Evolutionary conservation across 176 grass and related monocot species (phyloP).

Genomic region (Dactylis glomerata): DNA sequence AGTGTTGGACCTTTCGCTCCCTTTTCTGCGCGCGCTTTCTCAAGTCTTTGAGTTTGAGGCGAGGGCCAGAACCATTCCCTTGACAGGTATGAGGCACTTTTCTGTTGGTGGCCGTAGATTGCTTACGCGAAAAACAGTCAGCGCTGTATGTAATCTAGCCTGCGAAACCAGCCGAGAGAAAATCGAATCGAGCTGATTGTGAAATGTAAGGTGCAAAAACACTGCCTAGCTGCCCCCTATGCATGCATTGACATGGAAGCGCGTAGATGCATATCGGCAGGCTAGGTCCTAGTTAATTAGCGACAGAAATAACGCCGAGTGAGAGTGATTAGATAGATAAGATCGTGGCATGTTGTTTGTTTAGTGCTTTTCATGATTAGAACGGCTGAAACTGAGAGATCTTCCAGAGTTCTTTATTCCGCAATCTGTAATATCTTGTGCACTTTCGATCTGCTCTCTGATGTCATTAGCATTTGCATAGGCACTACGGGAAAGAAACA

Average conservation of each 20-base stretch:
- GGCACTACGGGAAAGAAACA: too few relatives aligned
- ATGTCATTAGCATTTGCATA: slow-evolving; percentile 36
- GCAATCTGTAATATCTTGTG: slow-evolving; percentile 21
- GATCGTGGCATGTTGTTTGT: slow-evolving; percentile 37
- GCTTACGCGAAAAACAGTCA: not conserved
- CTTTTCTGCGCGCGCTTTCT: slow-evolving; percentile 12
- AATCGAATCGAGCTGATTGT: slow-evolving; percentile 36
- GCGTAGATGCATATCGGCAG: slow-evolving; percentile 22
- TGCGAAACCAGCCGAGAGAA: not conserved
- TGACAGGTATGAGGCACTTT: slow-evolving; percentile 36
- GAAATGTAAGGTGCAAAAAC: slow-evolving; percentile 53
- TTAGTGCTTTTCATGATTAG: slow-evolving; percentile 54
- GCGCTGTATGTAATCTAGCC: slow-evolving; percentile 20
- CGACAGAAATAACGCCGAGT: not conserved
- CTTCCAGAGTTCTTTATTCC: not conserved
- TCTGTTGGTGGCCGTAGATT: slow-evolving; percentile 18
- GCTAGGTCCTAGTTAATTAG: slow-evolving; percentile 40
- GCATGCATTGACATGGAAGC: slow-evolving; percentile 26
- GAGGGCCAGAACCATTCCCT: slow-evolving; percentile 21
- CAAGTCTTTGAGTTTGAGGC: slow-evolving; percentile 23
- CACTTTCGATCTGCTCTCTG: slow-evolving; percentile 31
- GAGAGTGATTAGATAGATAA: slow-evolving; percentile 51
- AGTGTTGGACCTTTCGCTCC: slow-evolving; percentile 34
- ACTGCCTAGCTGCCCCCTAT: not conserved
- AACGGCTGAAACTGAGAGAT: slow-evolving; percentile 22